These are phyloP conservation scores for Daedaleopsis nitida DNA, from an alignment of 768 basidiomycete genomes.

Conservation along the genomic window DNA sequence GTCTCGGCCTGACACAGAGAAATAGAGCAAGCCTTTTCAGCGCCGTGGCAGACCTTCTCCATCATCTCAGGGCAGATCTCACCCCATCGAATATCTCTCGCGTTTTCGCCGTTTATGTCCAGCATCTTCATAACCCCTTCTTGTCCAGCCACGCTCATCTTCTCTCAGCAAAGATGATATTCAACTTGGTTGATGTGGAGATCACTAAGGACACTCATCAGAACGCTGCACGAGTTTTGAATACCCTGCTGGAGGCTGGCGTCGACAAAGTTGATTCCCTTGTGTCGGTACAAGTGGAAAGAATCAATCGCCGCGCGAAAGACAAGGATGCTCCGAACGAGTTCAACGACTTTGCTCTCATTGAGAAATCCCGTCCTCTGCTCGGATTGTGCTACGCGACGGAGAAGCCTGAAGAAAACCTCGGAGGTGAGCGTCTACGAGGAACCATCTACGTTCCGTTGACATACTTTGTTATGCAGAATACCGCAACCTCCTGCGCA, in stretches of 20 bases:
- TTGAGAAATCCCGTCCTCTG: constrained; percentile 87
- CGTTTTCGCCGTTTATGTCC: constrained; percentile 83
- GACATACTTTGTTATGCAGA: constrained; percentile 41
- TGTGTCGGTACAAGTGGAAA: constrained; percentile 61
- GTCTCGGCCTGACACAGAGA: not conserved
- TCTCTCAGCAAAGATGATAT: constrained; percentile 90
- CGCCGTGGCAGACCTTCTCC: constrained; percentile 90
- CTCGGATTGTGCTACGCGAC: constrained; percentile 73
- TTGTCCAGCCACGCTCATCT: constrained; percentile 82
- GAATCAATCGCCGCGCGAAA: constrained; percentile 50
- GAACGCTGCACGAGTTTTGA: constrained; percentile 69
- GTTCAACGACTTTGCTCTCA: constrained; percentile 57
- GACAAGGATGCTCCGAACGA: constrained; percentile 41
- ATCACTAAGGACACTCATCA: constrained; percentile 70
- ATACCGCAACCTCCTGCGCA: constrained; percentile 82
- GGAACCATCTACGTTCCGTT: constrained; percentile 11
- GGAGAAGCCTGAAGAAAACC: constrained; percentile 81
- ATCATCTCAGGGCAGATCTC: constrained; percentile 86
- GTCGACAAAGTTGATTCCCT: constrained; percentile 85
- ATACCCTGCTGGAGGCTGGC: constrained; percentile 77
- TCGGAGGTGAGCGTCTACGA: constrained; percentile 59
- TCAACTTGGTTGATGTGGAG: constrained; percentile 84
- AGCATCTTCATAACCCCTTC: constrained; percentile 86
- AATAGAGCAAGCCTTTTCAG: constrained; percentile 77
- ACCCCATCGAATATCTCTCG: constrained; percentile 72